Evolutionary conservation across 179 eudicot genomes (phyloP).

Genomic region (Dionaea muscipula): DNA sequence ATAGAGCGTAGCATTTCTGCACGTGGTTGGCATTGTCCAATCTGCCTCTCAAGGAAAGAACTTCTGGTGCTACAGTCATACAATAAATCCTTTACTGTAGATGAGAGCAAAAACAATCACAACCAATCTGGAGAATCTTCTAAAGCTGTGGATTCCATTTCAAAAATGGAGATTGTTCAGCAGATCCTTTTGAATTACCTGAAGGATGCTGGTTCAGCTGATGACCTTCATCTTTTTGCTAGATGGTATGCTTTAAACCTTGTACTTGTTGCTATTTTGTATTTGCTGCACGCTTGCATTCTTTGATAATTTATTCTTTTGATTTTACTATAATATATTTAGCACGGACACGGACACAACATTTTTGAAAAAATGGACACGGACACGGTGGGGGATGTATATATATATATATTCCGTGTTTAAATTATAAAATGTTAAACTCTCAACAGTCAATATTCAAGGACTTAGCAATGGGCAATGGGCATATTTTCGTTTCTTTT

Average conservation of each 20-base stretch:
- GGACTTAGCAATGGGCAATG: too few relatives aligned
- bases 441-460: too few relatives aligned
- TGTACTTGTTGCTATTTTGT: background rate
- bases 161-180: slow-evolving; percentile 65
- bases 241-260: slow-evolving; percentile 50
- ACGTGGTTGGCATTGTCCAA: slow-evolving; percentile 55
- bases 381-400: too few relatives aligned
- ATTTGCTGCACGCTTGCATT: background rate
- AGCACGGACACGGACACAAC: too few relatives aligned
- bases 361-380: too few relatives aligned
- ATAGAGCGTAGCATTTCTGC: slow-evolving; percentile 49
- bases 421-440: too few relatives aligned
- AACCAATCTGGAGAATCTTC: slow-evolving; percentile 28
- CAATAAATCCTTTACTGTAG: slow-evolving; percentile 49
- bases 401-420: too few relatives aligned
- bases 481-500: too few relatives aligned
- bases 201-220: slow-evolving; percentile 61
- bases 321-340: background rate
- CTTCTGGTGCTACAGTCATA: slow-evolving; percentile 56
- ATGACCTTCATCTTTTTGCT: slow-evolving; percentile 65
- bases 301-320: background rate
- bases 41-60: slow-evolving; percentile 65
- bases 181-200: slow-evolving; percentile 89
- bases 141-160: slow-evolving; percentile 23
- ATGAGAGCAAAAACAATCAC: slow-evolving; percentile 24